Conservation (phyloP, 2,329 filamentous ascomycete genomes). For the Coleophoma cylindrospora region DNA sequence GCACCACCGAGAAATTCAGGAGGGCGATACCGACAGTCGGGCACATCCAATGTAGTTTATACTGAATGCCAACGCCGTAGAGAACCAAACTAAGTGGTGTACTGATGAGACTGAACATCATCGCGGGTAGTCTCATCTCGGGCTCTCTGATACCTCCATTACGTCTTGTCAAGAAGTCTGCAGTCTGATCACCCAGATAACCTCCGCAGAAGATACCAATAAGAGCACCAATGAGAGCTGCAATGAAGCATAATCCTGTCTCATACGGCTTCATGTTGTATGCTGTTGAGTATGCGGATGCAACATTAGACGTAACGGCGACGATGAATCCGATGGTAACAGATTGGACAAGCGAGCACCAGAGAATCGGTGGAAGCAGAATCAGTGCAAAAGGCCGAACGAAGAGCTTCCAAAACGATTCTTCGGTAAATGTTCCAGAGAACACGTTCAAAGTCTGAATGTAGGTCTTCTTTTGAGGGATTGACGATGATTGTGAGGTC, state of each 20-base stretch:
- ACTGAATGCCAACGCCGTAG: conserved; percentile 41
- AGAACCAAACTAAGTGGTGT: conserved; percentile 40
- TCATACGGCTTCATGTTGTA: conserved; percentile 38
- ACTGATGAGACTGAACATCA: conserved; percentile 44
- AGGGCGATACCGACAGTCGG: conserved; percentile 49
- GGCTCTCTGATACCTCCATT: conserved; percentile 54
- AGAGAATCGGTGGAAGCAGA: conserved; percentile 16
- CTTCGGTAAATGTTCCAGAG: conserved; percentile 12
- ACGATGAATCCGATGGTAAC: conserved; percentile 34
- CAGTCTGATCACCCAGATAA: conserved; percentile 13
- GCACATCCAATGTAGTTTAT: conserved; percentile 47
- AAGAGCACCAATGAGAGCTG: conserved; percentile 11
- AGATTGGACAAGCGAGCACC: conserved; percentile 28
- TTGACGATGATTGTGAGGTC: not conserved
- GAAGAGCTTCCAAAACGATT: conserved; percentile 34
- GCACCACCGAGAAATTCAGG: conserved; percentile 50
- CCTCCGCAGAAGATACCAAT: conserved; percentile 13
- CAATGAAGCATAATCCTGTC: conserved; percentile 14
- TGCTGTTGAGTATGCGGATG: conserved; percentile 33
- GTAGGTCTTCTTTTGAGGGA: conserved; percentile 10
- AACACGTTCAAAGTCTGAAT: conserved; percentile 9
- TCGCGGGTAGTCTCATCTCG: conserved; percentile 53
- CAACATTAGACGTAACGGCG: conserved; percentile 48
- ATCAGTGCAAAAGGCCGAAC: conserved; percentile 35
- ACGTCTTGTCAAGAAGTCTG: conserved; percentile 37